A percentile compares a stretch with the other conserved stretches of the same genome.
phyloP scores from a whole-genome alignment of 176 grass and related monocot genomes.

The Oryza glumipatula region DNA sequence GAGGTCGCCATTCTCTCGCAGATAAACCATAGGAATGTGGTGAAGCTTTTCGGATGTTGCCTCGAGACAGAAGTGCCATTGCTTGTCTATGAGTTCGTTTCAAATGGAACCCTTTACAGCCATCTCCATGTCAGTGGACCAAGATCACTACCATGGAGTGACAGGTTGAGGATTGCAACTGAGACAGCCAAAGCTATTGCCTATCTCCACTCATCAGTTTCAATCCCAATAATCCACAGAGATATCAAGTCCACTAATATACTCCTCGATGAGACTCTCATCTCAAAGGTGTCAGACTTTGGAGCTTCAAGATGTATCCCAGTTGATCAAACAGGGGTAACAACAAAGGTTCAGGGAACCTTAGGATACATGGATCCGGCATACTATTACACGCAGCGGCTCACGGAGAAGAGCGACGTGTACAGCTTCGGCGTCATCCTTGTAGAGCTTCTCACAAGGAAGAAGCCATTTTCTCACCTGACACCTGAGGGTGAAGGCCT shows the following conservation, averaged over 20 bases:
- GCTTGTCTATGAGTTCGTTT: constrained; percentile 1
- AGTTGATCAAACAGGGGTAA: neutral
- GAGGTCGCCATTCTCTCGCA: neutral
- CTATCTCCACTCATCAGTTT: neutral
- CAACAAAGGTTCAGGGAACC: neutral
- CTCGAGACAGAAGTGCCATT: constrained; percentile 24
- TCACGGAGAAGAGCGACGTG: neutral
- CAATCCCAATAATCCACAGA: neutral
- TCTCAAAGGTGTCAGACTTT: neutral
- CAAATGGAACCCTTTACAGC: neutral
- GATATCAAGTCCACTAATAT: neutral
- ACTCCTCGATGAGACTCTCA: neutral
- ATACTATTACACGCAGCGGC: neutral
- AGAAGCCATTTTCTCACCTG: neutral
- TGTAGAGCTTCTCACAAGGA: neutral
- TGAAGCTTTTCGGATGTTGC: constrained; percentile 27
- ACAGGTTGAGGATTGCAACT: neutral
- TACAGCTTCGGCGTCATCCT: neutral
- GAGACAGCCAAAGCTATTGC: neutral
- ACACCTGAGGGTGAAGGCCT: neutral
- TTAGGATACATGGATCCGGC: neutral
- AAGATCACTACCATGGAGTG: neutral
- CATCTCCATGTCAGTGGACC: neutral
- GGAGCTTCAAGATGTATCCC: neutral
- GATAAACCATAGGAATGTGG: constrained; percentile 6